Evolutionary conservation across 208 protist genomes (phyloP), one percentile per base, ranked within the genome.

Genomic region (Leptomonas pyrrhocoris): DNA sequence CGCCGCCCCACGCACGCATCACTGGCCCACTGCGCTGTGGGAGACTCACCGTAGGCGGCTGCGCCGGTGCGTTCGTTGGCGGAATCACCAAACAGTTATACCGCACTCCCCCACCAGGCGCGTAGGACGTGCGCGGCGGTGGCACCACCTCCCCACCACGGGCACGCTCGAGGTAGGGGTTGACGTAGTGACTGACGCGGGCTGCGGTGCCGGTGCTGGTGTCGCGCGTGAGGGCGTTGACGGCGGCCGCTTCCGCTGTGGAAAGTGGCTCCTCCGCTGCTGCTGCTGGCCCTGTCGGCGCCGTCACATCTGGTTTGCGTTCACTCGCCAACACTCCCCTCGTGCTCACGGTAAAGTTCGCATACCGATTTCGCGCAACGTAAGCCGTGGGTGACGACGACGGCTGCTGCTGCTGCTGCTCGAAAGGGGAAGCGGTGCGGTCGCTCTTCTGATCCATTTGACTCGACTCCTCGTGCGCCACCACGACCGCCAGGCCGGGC

Each of bases 111-210:
- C 72, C 64, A 16, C 69, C 58, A 18, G 76, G 76, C 1, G 69
- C 76, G 64, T 76, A 75, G 25, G 65, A 73, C 13, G 63, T 68
- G n/a, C 69, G 64, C 2, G 77, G 46, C 56, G 46, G 63, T 48
- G 68, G 62, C 63, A 28, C 62, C 50, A 61, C 59, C 45, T 67
- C 55, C 8, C 43, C 48, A 13, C 25, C 56, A 18, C 18, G 15
- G 7, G 57, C 45, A 18, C 45, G 34, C 23, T 63, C 63, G 7
- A 67, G 31, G 38, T 79, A 68, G 21, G 65, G 63, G 50, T 68
- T 73, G 23, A 64, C 43, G 51, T 51, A 63, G 23, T 48, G 31
- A 21, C 38, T 18, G 1, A 38, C 57, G 15, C 43, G 23, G 1
- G n/a, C 23, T 7, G 28, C 21, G 18, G 28, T 23, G 40, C 49